Percentiles rank a stretch among this genome's conserved stretches.
Evolutionary conservation across 345 rosid genomes (phyloP).

Genomic region (Syzygium grande): DNA sequence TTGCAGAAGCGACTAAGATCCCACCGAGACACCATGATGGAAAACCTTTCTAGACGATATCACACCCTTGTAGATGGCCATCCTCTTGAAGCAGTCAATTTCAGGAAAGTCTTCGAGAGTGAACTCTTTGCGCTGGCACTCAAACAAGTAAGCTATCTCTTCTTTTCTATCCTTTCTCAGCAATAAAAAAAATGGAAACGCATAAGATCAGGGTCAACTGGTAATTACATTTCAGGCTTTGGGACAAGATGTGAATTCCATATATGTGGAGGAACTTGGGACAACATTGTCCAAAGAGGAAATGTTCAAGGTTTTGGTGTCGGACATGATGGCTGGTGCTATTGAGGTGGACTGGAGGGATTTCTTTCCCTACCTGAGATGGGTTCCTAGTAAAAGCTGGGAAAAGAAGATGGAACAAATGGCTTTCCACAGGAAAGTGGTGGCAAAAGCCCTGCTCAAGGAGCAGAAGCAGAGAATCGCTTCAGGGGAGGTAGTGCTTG

Average conservation of each 20-base stretch:
- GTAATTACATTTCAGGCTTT: slow-evolving; percentile 36
- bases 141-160: slow-evolving; percentile 47
- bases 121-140: slow-evolving; percentile 65
- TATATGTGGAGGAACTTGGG: slow-evolving; percentile 59
- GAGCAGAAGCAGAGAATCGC: slow-evolving; percentile 38
- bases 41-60: slow-evolving; percentile 29
- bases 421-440: slow-evolving; percentile 41
- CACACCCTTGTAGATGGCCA: slow-evolving; percentile 22
- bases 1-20: slow-evolving; percentile 46
- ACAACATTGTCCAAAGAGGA: slow-evolving; percentile 46
- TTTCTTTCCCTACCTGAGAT: slow-evolving; percentile 79
- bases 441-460: slow-evolving; percentile 57
- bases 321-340: slow-evolving; percentile 75
- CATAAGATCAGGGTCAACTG: background rate
- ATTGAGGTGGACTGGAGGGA: slow-evolving; percentile 93
- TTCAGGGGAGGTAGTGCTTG: slow-evolving; percentile 37
- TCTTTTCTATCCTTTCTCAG: background rate
- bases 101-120: slow-evolving; percentile 62
- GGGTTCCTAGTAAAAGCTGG: slow-evolving; percentile 61
- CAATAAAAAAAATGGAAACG: background rate
- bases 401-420: slow-evolving; percentile 41
- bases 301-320: slow-evolving; percentile 43
- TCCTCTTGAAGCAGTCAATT: slow-evolving; percentile 45
- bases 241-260: slow-evolving; percentile 56
- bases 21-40: slow-evolving; percentile 57